A percentile compares a stretch with the other conserved stretches of the same genome.
These are phyloP conservation scores for Pluteus cervinus DNA, from an alignment of 768 basidiomycete species.

Conservation along the genomic window DNA sequence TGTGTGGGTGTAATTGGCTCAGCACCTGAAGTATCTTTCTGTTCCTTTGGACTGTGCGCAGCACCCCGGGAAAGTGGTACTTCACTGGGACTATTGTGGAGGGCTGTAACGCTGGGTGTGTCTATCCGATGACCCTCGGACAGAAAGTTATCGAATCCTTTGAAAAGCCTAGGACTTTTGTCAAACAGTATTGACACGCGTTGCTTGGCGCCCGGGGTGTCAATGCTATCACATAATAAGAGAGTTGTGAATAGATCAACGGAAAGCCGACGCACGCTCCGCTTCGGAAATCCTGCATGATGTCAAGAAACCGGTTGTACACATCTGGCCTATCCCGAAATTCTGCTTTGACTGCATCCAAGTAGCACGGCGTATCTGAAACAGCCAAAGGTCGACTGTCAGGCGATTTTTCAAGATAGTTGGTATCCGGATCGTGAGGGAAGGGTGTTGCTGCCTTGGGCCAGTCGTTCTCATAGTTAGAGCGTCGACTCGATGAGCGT, in stretches of 20 bases:
- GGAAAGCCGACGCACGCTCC: constrained; percentile 38
- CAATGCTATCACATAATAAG: constrained; percentile 42
- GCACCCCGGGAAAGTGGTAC: no score
- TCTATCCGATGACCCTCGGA: constrained; percentile 52
- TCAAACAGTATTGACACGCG: constrained; percentile 69
- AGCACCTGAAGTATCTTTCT: no score
- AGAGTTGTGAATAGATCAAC: background rate
- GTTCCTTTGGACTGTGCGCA: no score
- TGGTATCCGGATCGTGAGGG: no score
- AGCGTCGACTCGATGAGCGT: no score
- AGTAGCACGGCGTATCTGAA: constrained; percentile 64
- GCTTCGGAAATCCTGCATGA: constrained; percentile 82
- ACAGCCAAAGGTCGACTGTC: no score
- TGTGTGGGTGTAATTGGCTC: no score
- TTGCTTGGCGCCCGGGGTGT: constrained; percentile 75
- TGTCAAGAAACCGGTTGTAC: constrained; percentile 64
- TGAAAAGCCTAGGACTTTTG: constrained; percentile 66
- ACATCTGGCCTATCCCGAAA: constrained; percentile 64
- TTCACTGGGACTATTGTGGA: no score
- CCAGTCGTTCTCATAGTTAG: no score
- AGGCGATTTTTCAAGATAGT: no score
- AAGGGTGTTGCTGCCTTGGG: no score
- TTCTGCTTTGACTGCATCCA: constrained; percentile 65
- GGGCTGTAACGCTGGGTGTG: no score
- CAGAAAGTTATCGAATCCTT: constrained; percentile 81